Conservation (phyloP, 2,329 filamentous ascomycete genomes). For the Aureobasidium sp. region DNA sequence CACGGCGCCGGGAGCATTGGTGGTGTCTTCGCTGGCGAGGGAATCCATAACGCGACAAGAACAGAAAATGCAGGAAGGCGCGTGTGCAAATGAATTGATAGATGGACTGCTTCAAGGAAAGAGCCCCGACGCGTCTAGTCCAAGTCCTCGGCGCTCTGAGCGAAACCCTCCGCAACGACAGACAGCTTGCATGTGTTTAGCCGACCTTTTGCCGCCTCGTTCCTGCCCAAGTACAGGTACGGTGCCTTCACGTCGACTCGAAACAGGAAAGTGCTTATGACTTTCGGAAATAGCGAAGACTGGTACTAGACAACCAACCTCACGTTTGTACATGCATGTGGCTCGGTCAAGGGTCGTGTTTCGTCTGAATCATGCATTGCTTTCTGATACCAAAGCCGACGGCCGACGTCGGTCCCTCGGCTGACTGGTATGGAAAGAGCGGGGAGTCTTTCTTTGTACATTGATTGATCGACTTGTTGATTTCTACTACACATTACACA, state of each 20-base stretch:
- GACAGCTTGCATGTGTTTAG: neutral
- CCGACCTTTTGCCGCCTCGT: neutral
- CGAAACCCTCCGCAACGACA: constrained; percentile 8
- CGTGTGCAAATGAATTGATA: neutral
- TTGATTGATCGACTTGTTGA: neutral
- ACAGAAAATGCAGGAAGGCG: neutral
- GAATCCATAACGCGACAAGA: constrained; percentile 17
- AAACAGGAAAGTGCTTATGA: no score
- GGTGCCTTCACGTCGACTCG: neutral
- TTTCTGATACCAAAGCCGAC: neutral
- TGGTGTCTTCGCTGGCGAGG: constrained; percentile 19
- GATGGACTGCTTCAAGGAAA: neutral
- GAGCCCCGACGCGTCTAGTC: constrained; percentile 4
- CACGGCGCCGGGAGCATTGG: constrained; percentile 27
- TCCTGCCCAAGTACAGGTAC: neutral
- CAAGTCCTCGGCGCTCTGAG: neutral
- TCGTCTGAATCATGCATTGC: neutral
- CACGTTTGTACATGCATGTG: neutral
- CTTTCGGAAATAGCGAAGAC: no score
- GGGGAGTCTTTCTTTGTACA: constrained; percentile 12
- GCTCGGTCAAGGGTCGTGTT: neutral
- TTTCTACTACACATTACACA: neutral
- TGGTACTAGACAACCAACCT: neutral
- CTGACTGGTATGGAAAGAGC: constrained; percentile 1
- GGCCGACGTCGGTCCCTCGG: constrained; percentile 10